Evolutionary conservation across 768 basidiomycete genomes (phyloP).

Genomic region (Pleurotus tuber-regium): DNA sequence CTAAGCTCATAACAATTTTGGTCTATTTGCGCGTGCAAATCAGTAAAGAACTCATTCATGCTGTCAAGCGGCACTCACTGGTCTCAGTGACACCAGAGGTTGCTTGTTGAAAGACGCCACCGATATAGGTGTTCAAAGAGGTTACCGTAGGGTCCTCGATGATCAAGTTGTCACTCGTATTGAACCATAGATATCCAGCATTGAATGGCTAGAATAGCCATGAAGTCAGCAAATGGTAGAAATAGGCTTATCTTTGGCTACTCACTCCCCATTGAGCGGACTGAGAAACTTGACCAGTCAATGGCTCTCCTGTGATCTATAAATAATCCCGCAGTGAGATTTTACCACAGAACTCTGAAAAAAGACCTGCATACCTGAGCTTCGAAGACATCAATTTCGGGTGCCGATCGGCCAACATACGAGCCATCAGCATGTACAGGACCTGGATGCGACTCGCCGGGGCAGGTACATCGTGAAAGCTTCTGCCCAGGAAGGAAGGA

Average conservation of each 20-base stretch:
- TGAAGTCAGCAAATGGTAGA: conserved; percentile 4
- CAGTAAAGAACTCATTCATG: not conserved
- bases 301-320: conserved; percentile 31
- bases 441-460: conserved; percentile 84
- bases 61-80: conserved; percentile 31
- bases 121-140: conserved; percentile 62
- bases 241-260: conserved; percentile 12
- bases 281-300: conserved; percentile 67
- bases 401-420: conserved; percentile 78
- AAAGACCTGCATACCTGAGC: conserved; percentile 52
- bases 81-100: conserved; percentile 69
- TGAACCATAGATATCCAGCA: conserved; percentile 65
- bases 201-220: conserved; percentile 68
- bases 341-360: not conserved
- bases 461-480: conserved; percentile 86
- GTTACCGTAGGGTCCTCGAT: conserved; percentile 55
- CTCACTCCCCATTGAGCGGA: conserved; percentile 80
- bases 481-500: conserved; percentile 89
- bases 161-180: conserved; percentile 54
- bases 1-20: conserved; percentile 65
- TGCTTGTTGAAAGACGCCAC: conserved; percentile 82
- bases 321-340: not conserved
- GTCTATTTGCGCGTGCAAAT: conserved; percentile 36
- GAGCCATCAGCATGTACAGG: conserved; percentile 75
- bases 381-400: conserved; percentile 91